Base-by-base conservation (phyloP, 2,329 filamentous ascomycete genomes). In the Pseudopithomyces chartarum region DNA sequence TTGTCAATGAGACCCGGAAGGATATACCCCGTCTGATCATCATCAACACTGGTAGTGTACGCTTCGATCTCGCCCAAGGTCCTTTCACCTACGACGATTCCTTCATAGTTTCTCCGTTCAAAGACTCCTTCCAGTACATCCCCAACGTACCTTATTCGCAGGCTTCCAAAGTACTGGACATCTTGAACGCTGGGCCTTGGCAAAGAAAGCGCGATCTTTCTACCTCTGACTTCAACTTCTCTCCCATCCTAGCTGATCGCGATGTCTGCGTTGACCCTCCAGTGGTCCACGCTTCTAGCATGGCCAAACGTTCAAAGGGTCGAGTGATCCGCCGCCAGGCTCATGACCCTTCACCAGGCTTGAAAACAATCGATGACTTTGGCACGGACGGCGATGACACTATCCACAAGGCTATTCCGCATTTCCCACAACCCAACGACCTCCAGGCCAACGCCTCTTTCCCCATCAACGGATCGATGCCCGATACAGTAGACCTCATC, bases 1-100 rank as follows among this genome's bases (percentile, higher is more conserved):
- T 88, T 2, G 75, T 86, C 32, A 86, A 84, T 60, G 63, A 80
- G 40, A 77, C 78, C 15, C 79, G 83, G n/a, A 74, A 77, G 38
- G 74, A 81, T 53, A 79, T 74, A 23, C 76, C 85, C 1, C 80
- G 86, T 29, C 75, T 87, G 43, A 81, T 88, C 57, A 79, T 87
- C 58, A 80, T 81, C 58, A 89, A 88, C 71, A 87, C 85, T 0
- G 86, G 85, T 23, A 79, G 78, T 32, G 79, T 88, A 22, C 82
- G 86, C 2, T 88, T 87, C 64, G 86, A 89, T 61, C 72, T 89
- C 12, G 79, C 84, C 57, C 80, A 88, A 70, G 87, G 87, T 0
- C 84, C 85, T 0, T 89, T 88, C 66, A 87, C 85, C 0, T 80
- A 77, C 54, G 79, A 81, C 47, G 78, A 80, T 59, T 76, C 73